Evolutionary conservation across 805 yeast genomes (phyloP), one percentile per base, ranked within the genome.

Genomic region (Lachancea quebecensis): DNA sequence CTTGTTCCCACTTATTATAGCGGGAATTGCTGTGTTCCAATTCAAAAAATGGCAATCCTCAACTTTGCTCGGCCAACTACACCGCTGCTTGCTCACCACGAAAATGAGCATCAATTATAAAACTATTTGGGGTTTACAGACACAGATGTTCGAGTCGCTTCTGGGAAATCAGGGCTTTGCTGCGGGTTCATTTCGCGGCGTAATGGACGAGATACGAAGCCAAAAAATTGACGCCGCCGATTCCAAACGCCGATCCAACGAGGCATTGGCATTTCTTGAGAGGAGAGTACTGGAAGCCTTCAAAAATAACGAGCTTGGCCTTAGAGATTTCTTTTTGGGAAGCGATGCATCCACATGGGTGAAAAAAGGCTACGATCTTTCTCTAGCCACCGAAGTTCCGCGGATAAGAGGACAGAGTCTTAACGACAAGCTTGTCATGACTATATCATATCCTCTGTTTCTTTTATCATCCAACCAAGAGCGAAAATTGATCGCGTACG

Each of bases 1-100:
- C 36, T 48, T 61, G 30, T 46, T 61, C 35, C 66, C 66, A 5
- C 27, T 59, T 27, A 39, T 52, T 2, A 42, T 61, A 17, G 44
- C 46, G 3, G 56, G 50, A 2, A 48, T 58, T n/a, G 48, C 40
- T 7, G 35, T 50, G 9, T 53, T 39, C 30, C 66, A 61, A 44
- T 57, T 56, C 43, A 57, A 46, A 27, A 48, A 43, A 41, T 60
- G 61, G 60, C 52, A 49, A 42, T 40, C 47, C 11, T 49, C 46
- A 14, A 44, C 44, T 14, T 33, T 59, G n/a, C 45, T 50, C 29
- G 31, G 38, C 14, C 50, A 49, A 18, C 21, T 60, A 27, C 43
- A 54, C 17, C 44, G 35, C n/a, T 39, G 46, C 30, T 41, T 57
- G 16, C 54, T 51, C 14, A 38, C 31, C 16, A 53, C 57, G 16